A percentile compares a stretch with the other conserved stretches of the same genome.
These are phyloP conservation scores for Peronospora farinosa DNA, from an alignment of 352 stramenopile genomes.

Conservation along the genomic window DNA sequence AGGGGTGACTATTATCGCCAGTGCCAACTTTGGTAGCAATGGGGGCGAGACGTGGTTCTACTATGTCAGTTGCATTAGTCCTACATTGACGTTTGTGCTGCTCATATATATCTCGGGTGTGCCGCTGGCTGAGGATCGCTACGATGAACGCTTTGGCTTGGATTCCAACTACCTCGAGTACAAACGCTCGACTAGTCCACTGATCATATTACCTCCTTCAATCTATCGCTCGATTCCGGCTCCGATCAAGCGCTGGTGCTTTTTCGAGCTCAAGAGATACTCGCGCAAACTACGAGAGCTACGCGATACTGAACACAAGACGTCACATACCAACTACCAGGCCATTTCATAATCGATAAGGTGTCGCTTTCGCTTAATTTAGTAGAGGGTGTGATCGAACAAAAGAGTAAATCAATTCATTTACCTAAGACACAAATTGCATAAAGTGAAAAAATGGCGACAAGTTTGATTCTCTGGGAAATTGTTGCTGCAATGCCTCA, in stretches of 20 bases:
- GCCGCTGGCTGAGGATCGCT: conserved; percentile 55
- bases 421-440: conserved; percentile 4
- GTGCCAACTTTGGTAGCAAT: conserved; percentile 32
- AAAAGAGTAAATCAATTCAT: conserved; percentile 14
- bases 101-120: conserved; percentile 67
- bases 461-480: conserved; percentile 20
- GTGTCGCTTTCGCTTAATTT: neutral
- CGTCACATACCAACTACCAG: conserved; percentile 25
- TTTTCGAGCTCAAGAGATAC: conserved; percentile 52
- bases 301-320: conserved; percentile 5
- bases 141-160: conserved; percentile 55
- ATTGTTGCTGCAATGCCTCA: conserved; percentile 4
- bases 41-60: conserved; percentile 37
- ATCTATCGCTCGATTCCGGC: conserved; percentile 36
- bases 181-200: conserved; percentile 52
- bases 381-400: neutral
- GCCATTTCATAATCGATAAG: conserved; percentile 21
- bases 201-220: conserved; percentile 45
- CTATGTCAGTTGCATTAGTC: conserved; percentile 42
- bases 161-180: conserved; percentile 56
- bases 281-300: conserved; percentile 42
- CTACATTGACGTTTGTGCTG: conserved; percentile 50
- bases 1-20: conserved; percentile 41
- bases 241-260: conserved; percentile 38
- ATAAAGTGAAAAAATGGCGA: conserved; percentile 24